phyloP scores from a whole-genome alignment of 176 grass and related monocot genomes.

The Aechmea fasciata region DNA sequence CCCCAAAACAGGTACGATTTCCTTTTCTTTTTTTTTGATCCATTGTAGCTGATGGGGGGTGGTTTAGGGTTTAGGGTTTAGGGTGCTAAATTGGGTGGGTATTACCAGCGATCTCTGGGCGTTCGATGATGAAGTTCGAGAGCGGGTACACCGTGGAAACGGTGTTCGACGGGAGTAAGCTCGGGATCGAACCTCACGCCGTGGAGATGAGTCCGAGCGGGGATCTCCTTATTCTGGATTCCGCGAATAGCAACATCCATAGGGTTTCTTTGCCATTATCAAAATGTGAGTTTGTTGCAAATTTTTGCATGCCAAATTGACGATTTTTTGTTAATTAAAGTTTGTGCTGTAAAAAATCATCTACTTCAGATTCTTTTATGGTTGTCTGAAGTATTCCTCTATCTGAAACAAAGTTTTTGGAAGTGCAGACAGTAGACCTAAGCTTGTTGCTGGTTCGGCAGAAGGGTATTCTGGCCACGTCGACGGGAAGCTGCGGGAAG shows the following conservation, averaged over 20 bases:
- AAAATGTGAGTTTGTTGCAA: constrained; percentile 36
- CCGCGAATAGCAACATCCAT: constrained; percentile 93
- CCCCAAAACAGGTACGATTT: constrained; percentile 43
- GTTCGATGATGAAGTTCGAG: constrained; percentile 92
- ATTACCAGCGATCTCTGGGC: constrained; percentile 38
- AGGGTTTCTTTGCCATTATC: constrained; percentile 81
- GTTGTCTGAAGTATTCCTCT: too few relatives aligned
- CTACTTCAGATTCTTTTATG: too few relatives aligned
- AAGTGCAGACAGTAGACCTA: constrained; percentile 82
- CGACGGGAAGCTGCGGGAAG: constrained; percentile 74
- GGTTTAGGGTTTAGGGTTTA: constrained; percentile 15
- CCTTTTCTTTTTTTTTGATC: not conserved
- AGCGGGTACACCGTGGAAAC: constrained; percentile 92
- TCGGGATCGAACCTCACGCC: constrained; percentile 82
- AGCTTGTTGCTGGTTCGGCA: constrained; percentile 74
- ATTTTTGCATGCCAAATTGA: not conserved
- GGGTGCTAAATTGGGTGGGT: not conserved
- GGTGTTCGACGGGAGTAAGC: constrained; percentile 94
- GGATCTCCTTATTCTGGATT: constrained; percentile 87
- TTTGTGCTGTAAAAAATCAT: too few relatives aligned
- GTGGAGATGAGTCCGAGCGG: constrained; percentile 72
- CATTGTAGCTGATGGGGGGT: not conserved
- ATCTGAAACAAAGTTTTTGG: too few relatives aligned
- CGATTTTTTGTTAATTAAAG: too few relatives aligned
- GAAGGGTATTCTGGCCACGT: constrained; percentile 86